phyloP scores from a whole-genome alignment of 208 protist genomes.

The Crithidia fasciculata region DNA sequence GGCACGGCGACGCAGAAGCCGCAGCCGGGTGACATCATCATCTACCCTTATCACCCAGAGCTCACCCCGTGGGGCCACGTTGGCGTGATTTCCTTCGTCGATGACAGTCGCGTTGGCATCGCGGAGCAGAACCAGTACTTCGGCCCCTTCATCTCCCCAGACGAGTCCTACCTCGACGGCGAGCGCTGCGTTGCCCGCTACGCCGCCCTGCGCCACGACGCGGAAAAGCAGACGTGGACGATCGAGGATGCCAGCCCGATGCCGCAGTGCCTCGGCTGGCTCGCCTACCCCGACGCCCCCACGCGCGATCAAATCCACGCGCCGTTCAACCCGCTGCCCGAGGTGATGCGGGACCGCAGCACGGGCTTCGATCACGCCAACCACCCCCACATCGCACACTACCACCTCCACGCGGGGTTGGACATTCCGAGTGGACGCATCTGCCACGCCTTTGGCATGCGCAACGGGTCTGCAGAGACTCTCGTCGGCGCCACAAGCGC shows the following conservation, averaged over 20 bases:
- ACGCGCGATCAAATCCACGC: slow-evolving; percentile 48
- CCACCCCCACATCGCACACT: slow-evolving; percentile 55
- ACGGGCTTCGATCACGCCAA: slow-evolving; percentile 44
- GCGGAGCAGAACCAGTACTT: slow-evolving; percentile 83
- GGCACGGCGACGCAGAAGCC: slow-evolving; percentile 45
- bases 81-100: slow-evolving; percentile 75
- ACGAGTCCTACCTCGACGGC: slow-evolving; percentile 57
- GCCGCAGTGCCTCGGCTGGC: slow-evolving; percentile 55
- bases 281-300: slow-evolving; percentile 60
- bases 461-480: slow-evolving; percentile 42
- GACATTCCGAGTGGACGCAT: slow-evolving; percentile 35
- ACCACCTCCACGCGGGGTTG: slow-evolving; percentile 37
- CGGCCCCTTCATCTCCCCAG: slow-evolving; percentile 50
- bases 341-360: slow-evolving; percentile 40
- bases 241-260: slow-evolving; percentile 39
- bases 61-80: slow-evolving; percentile 77
- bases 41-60: slow-evolving; percentile 64
- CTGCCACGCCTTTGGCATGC: slow-evolving; percentile 39
- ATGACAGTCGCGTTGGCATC: slow-evolving; percentile 64
- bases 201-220: slow-evolving; percentile 38
- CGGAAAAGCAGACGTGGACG: slow-evolving; percentile 41
- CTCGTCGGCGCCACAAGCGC: slow-evolving; percentile 56
- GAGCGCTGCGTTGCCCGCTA: slow-evolving; percentile 71
- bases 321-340: slow-evolving; percentile 45
- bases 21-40: slow-evolving; percentile 66